Evolutionary conservation across 371 early-diverging fungal genomes (phyloP).

Genomic region (Mucor ambiguus): DNA sequence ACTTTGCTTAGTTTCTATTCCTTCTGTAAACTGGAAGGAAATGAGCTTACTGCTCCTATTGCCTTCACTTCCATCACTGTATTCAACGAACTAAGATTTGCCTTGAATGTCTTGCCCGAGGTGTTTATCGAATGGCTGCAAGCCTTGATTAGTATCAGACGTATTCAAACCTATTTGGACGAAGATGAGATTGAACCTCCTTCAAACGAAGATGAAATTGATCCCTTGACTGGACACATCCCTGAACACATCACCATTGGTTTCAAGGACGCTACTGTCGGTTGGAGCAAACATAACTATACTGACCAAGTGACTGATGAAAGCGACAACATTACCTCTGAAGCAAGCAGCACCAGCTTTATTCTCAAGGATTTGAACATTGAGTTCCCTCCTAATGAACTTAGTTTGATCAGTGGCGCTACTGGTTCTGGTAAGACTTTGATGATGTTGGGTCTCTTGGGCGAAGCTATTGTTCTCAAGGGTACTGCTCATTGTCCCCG

Average conservation of each 20-base stretch:
- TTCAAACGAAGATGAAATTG: constrained; percentile 58
- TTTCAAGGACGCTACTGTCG: constrained; percentile 52
- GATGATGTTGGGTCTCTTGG: constrained; percentile 65
- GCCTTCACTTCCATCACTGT: constrained; percentile 63
- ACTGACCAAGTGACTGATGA: background rate
- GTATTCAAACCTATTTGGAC: constrained; percentile 74
- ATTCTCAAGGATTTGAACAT: constrained; percentile 45
- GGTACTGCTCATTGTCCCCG: constrained; percentile 23
- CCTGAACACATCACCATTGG: constrained; percentile 32
- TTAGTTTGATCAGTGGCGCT: constrained; percentile 62
- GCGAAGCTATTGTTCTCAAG: constrained; percentile 31
- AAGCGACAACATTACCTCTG: background rate
- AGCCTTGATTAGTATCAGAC: constrained; percentile 41
- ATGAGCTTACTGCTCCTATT: constrained; percentile 55
- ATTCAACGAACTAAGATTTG: constrained; percentile 54
- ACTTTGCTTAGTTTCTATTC: constrained; percentile 54
- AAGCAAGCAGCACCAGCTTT: constrained; percentile 36
- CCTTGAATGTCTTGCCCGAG: constrained; percentile 58
- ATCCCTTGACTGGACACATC: constrained; percentile 18
- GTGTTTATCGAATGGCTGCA: constrained; percentile 37
- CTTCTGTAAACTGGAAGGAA: constrained; percentile 58
- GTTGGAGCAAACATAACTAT: constrained; percentile 41
- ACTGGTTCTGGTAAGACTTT: constrained; percentile 71
- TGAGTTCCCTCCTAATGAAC: constrained; percentile 54
- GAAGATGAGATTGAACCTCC: constrained; percentile 72